Evolutionary conservation across 164 flowering plant genomes (phyloP).

Genomic region (Malania oleifera): DNA sequence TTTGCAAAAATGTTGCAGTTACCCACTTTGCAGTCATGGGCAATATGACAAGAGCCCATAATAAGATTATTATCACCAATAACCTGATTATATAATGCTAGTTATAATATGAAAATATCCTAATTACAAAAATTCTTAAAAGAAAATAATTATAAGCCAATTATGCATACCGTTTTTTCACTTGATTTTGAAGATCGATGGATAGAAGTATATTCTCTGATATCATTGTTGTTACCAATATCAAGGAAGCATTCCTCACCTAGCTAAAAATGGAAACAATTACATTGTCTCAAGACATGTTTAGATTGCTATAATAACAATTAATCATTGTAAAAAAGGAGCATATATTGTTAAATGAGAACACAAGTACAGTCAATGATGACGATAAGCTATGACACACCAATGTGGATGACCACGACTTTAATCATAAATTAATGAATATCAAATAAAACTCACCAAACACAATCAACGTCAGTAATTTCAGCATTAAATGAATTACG

Average conservation of each 20-base stretch:
- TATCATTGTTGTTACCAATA: slow-evolving; percentile 87
- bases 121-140: not conserved
- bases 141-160: not conserved
- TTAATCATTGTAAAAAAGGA: not conserved
- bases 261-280: too few relatives aligned
- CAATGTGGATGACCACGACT: not conserved
- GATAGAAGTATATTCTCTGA: slow-evolving; percentile 80
- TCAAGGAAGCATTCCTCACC: slow-evolving; percentile 84
- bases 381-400: not conserved
- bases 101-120: slow-evolving; percentile 10
- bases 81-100: slow-evolving; percentile 38
- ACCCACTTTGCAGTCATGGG: slow-evolving; percentile 97
- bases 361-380: not conserved
- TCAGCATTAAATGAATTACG: not conserved
- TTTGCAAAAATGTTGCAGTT: slow-evolving; percentile 82
- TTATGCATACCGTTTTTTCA: slow-evolving; percentile 63
- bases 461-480: not conserved
- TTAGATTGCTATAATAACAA: not conserved
- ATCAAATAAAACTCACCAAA: too few relatives aligned
- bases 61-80: slow-evolving; percentile 87
- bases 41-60: slow-evolving; percentile 97
- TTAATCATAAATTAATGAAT: too few relatives aligned
- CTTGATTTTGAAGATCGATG: slow-evolving; percentile 83
- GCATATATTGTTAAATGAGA: not conserved
- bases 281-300: too few relatives aligned